These are phyloP conservation scores for Sparassis latifolia DNA, from an alignment of 1,284 basidiomycete species.

Conservation along the genomic window DNA sequence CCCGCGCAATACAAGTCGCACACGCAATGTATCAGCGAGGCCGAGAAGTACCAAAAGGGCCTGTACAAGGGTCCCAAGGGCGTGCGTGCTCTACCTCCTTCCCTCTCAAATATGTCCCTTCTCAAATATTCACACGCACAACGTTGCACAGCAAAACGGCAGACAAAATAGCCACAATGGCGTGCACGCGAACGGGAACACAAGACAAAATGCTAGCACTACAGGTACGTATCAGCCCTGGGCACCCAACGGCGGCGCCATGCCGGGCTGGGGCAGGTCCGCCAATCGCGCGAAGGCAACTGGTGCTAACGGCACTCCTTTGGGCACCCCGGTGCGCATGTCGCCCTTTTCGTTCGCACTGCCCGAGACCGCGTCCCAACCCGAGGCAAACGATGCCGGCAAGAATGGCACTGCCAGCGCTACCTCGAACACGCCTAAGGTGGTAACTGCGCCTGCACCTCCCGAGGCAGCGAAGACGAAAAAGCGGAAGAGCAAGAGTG, in stretches of 20 bases:
- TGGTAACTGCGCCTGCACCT: constrained; percentile 3
- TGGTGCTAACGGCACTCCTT: constrained; percentile 62
- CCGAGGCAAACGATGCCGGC: constrained; percentile 1
- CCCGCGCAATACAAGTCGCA: constrained; percentile 77
- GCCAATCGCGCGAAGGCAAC: constrained; percentile 33
- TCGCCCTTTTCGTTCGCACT: constrained; percentile 28
- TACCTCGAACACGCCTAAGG: neutral
- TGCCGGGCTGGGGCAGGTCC: constrained; percentile 16
- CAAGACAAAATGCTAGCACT: constrained; percentile 4
- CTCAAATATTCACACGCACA: neutral
- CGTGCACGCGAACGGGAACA: constrained; percentile 6
- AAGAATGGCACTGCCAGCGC: neutral
- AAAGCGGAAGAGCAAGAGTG: constrained; percentile 19
- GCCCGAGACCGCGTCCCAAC: constrained; percentile 7
- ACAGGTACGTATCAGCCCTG: constrained; percentile 25
- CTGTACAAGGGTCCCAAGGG: constrained; percentile 76
- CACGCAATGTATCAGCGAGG: constrained; percentile 82
- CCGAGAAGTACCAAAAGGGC: constrained; percentile 86
- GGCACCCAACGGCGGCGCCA: constrained; percentile 12
- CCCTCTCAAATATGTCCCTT: neutral
- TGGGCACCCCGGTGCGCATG: constrained; percentile 56
- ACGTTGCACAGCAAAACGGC: constrained; percentile 13
- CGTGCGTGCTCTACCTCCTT: constrained; percentile 11
- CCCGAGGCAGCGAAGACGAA: constrained; percentile 21
- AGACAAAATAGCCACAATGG: constrained; percentile 8